Evolutionary conservation across 2,329 filamentous ascomycete species (phyloP).

Genomic region (Gyromitra esculenta): DNA sequence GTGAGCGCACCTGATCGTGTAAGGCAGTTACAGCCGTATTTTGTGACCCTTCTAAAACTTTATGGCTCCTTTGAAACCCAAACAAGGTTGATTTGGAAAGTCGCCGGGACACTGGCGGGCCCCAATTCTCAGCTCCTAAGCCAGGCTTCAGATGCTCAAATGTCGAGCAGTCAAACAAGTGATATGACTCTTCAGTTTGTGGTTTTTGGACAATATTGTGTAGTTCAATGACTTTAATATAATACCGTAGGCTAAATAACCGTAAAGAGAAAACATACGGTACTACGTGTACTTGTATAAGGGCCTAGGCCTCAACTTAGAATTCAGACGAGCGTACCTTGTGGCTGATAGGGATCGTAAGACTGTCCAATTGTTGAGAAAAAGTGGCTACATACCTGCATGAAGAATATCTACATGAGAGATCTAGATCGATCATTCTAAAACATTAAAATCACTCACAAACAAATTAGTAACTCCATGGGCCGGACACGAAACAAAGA

Average conservation of each 20-base stretch:
- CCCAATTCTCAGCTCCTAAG: background rate
- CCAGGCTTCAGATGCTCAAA: background rate
- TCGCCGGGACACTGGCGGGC: too few species aligned
- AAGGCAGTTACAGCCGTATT: background rate
- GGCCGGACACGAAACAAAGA: slow-evolving; percentile 1
- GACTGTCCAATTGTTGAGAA: background rate
- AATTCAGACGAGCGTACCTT: background rate
- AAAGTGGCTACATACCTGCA: background rate
- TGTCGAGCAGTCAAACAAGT: background rate
- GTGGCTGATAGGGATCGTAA: background rate
- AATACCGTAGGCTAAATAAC: too few species aligned
- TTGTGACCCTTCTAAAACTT: background rate
- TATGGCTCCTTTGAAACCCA: background rate
- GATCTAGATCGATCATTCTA: background rate
- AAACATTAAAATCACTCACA: background rate
- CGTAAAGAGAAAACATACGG: too few species aligned
- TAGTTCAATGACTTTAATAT: too few species aligned
- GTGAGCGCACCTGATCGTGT: background rate
- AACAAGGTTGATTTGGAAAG: background rate
- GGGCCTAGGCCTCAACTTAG: background rate
- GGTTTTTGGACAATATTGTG: background rate
- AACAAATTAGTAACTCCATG: background rate
- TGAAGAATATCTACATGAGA: background rate
- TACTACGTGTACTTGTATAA: too few species aligned
- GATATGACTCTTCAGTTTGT: background rate